Percentiles rank a stretch among this genome's conserved stretches.
Evolutionary conservation across 768 basidiomycete species (phyloP).

Genomic region (Auriscalpium orientale): DNA sequence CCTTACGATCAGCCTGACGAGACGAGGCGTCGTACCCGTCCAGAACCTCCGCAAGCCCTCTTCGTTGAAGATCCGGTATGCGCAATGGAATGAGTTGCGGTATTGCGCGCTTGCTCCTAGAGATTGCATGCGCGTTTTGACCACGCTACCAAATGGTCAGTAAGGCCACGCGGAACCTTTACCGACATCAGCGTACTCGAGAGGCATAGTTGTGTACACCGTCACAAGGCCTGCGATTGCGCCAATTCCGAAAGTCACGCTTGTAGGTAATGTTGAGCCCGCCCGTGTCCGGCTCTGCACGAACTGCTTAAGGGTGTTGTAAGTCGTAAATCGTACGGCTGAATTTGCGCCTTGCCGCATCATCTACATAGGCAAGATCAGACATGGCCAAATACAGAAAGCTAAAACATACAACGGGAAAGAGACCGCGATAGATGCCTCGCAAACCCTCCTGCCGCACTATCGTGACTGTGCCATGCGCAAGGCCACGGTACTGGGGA

Average conservation of each 20-base stretch:
- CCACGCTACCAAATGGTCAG: constrained; percentile 47
- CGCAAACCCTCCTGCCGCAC: constrained; percentile 76
- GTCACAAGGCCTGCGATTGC: constrained; percentile 92
- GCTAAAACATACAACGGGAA: constrained; percentile 70
- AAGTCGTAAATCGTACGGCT: constrained; percentile 92
- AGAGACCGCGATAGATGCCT: constrained; percentile 86
- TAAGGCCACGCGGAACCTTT: background rate
- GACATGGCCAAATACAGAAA: background rate
- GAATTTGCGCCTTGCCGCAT: constrained; percentile 98
- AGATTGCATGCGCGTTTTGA: constrained; percentile 98
- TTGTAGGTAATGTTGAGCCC: constrained; percentile 76
- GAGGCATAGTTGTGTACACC: constrained; percentile 83
- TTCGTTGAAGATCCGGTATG: constrained; percentile 88
- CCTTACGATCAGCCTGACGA: constrained; percentile 77
- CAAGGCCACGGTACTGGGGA: constrained; percentile 80
- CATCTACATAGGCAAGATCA: constrained; percentile 45
- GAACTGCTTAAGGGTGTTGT: constrained; percentile 88
- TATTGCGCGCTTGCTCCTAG: constrained; percentile 78
- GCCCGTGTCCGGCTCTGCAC: constrained; percentile 79
- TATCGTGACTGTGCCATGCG: constrained; percentile 79
- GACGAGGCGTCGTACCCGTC: constrained; percentile 90
- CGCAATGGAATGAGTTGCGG: constrained; percentile 92
- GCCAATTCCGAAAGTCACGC: constrained; percentile 92
- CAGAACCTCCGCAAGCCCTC: constrained; percentile 91
- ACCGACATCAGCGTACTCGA: constrained; percentile 45